Percentiles rank a stretch among this genome's conserved stretches.
phyloP scores from a whole-genome alignment of 176 grass and related monocot genomes.

The Phoenix dactylifera region DNA sequence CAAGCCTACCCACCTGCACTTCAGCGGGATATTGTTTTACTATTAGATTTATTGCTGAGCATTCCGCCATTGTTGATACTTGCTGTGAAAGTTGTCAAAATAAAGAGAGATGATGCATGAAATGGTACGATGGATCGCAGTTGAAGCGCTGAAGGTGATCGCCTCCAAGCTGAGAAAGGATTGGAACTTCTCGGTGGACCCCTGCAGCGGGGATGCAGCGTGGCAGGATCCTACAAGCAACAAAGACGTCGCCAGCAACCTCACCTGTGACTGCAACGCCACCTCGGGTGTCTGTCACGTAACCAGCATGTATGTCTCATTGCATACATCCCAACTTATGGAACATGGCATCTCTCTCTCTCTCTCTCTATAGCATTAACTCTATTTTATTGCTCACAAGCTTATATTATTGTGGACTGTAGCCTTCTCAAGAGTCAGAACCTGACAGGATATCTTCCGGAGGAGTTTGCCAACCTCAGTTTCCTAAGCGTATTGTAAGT shows the following conservation, averaged over 20 bases:
- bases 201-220: not conserved
- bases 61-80: too few relatives aligned
- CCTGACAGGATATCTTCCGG: not conserved
- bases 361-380: too few relatives aligned
- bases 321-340: too few relatives aligned
- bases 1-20: too few relatives aligned
- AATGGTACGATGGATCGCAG: not conserved
- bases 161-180: not conserved
- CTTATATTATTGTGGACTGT: not conserved
- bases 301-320: too few relatives aligned
- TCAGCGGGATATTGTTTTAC: too few relatives aligned
- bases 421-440: not conserved
- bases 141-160: not conserved
- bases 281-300: not conserved
- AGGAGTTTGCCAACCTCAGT: not conserved
- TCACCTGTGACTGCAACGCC: not conserved
- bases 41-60: too few relatives aligned
- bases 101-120: too few relatives aligned
- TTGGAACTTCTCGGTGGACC: constrained; percentile 1
- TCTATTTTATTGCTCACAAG: too few relatives aligned
- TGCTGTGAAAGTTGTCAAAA: too few relatives aligned
- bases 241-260: not conserved
- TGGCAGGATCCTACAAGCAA: not conserved
- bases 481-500: not conserved
- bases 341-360: too few relatives aligned